Evolutionary conservation across 768 basidiomycete species (phyloP).

Genomic region (Coprinellus micaceus): DNA sequence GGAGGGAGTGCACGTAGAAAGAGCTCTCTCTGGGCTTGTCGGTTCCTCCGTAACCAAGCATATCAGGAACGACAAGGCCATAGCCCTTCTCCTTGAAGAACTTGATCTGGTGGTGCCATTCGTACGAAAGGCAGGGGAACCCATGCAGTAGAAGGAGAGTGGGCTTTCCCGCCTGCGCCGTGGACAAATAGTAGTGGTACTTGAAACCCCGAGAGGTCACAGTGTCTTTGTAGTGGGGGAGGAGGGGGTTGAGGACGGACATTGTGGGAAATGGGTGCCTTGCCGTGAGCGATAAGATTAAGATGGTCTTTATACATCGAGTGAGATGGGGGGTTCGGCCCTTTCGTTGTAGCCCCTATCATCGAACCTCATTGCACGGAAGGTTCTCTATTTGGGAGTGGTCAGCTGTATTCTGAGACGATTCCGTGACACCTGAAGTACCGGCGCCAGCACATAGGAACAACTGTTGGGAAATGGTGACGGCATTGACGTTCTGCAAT

Average conservation of each 20-base stretch:
- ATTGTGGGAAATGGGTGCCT: no score
- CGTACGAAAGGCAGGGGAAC: constrained; percentile 37
- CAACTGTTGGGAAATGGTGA: no score
- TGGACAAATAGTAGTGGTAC: constrained; percentile 35
- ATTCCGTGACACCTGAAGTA: no score
- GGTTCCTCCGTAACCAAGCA: constrained; percentile 52
- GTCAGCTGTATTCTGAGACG: no score
- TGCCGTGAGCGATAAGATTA: no score
- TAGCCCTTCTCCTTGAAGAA: constrained; percentile 38
- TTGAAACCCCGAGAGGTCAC: constrained; percentile 29
- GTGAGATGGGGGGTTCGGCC: no score
- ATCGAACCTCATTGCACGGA: no score
- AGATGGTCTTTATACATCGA: no score
- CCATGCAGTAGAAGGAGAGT: constrained; percentile 43
- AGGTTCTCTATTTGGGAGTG: no score
- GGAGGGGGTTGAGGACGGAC: constrained; percentile 8
- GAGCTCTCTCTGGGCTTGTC: constrained; percentile 38
- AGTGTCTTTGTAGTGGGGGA: constrained; percentile 25
- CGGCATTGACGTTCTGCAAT: no score
- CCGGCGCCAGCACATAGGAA: no score
- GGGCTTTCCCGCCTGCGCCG: constrained; percentile 25
- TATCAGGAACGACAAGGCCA: constrained; percentile 46
- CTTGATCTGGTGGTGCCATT: constrained; percentile 39
- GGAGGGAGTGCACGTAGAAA: constrained; percentile 29
- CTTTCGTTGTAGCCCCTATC: no score